These are phyloP conservation scores for Moesziomyces sp. DNA, from an alignment of 1,284 basidiomycete genomes.

Conservation along the genomic window DNA sequence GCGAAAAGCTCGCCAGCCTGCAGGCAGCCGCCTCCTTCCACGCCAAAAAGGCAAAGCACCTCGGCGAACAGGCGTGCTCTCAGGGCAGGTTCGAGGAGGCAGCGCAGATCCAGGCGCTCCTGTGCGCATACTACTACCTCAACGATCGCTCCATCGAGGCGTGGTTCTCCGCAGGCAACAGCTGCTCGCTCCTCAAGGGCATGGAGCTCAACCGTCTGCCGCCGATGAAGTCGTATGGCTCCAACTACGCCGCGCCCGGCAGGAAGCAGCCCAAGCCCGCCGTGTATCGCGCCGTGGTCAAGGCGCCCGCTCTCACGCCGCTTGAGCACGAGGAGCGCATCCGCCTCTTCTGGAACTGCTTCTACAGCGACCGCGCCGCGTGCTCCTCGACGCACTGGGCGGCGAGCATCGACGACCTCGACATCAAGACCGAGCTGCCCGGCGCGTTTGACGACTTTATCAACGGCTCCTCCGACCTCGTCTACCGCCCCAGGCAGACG, in stretches of 20 bases:
- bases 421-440: conserved; percentile 51
- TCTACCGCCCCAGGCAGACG: conserved; percentile 42
- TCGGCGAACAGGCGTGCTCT: conserved; percentile 23
- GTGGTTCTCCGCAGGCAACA: conserved; percentile 46
- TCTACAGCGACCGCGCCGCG: conserved; percentile 50
- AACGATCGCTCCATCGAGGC: conserved; percentile 53
- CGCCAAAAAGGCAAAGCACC: conserved; percentile 43
- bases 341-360: conserved; percentile 51
- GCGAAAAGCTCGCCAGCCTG: conserved; percentile 33
- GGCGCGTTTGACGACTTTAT: conserved; percentile 52
- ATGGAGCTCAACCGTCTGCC: conserved; percentile 51
- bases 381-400: conserved; percentile 55
- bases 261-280: conserved; percentile 37
- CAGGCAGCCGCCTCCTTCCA: conserved; percentile 49
- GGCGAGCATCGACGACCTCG: conserved; percentile 45
- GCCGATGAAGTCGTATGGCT: conserved; percentile 21
- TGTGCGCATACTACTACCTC: conserved; percentile 51
- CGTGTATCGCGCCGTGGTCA: conserved; percentile 32
- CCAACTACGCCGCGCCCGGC: conserved; percentile 1
- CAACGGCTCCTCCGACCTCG: conserved; percentile 24
- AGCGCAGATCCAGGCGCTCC: conserved; percentile 39
- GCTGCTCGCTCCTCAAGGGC: conserved; percentile 36
- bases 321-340: conserved; percentile 50
- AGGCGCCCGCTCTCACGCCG: conserved; percentile 16
- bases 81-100: conserved; percentile 48